Conservation (phyloP, 140 eudicot species). For the Oenanthe javanica region DNA sequence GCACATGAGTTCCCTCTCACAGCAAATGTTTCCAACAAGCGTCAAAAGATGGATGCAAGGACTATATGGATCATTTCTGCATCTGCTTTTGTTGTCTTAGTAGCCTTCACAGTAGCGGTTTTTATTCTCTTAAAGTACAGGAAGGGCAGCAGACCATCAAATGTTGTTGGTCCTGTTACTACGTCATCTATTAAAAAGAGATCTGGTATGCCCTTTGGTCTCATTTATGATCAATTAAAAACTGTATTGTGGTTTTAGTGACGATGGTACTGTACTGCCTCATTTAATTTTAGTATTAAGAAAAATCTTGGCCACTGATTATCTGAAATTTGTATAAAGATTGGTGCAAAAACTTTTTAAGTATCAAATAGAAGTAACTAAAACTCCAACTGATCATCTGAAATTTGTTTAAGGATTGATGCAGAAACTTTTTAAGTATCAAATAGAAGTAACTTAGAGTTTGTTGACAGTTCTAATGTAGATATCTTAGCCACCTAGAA, state of each 20-base stretch:
- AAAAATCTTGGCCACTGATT: not conserved
- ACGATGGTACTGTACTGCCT: not conserved
- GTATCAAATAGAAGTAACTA: not conserved
- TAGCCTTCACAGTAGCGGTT: slow-evolving; percentile 65
- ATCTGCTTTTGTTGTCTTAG: slow-evolving; percentile 78
- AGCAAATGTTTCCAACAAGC: slow-evolving; percentile 53
- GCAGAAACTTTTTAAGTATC: not conserved
- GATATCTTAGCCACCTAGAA: not conserved
- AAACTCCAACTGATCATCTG: not conserved
- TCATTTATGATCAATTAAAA: not conserved
- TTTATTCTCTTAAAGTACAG: slow-evolving; percentile 58
- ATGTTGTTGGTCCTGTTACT: slow-evolving; percentile 64
- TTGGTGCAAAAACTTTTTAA: not conserved
- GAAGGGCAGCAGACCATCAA: slow-evolving; percentile 53
- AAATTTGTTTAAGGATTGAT: not conserved
- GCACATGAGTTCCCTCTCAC: slow-evolving; percentile 64
- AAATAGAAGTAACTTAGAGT: not conserved
- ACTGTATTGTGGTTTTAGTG: not conserved
- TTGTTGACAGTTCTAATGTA: not conserved
- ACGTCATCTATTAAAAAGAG: slow-evolving; percentile 59
- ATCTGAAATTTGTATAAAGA: not conserved
- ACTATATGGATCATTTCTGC: slow-evolving; percentile 56
- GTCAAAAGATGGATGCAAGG: slow-evolving; percentile 61
- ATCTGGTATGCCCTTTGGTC: slow-evolving; percentile 42
- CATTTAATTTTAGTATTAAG: not conserved